Base-by-base conservation (phyloP, 441 rosid species). In the Macaranga tanarius region DNA sequence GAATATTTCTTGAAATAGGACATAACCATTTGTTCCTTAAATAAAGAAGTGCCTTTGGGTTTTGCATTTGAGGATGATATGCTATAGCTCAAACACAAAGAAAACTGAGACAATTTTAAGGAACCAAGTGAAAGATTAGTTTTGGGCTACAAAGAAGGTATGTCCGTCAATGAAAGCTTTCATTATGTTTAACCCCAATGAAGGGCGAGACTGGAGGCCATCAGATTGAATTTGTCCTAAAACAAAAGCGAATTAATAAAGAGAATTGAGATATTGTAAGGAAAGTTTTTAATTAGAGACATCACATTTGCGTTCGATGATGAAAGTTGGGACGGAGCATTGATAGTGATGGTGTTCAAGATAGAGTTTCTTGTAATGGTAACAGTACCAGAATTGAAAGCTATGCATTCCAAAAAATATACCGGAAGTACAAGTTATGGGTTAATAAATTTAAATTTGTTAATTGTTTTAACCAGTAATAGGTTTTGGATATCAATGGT, bases 161-260 rank as follows among this genome's bases (percentile, higher is more conserved):
- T 92, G 97, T 13, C 97, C 96, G 45, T 90, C 90, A 63, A 88
- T 82, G 19, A 95, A 71, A 11, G 92, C 84, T 65, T 86, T 82
- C 10, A 96, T 95, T 62, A 95, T 85, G 74, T 95, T 95, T 59
- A 92, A 74, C 23, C 88, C 95, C 12, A 76, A 65, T 0, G 88
- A 79, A 2, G 90, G 92, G 22, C 86, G 86, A 6, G 89, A 80
- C 42, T 92, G 16, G 97, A 89, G 2, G 92, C 86, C 79, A 90
- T 88, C 20, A 94, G 79, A 78, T 89, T 89, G 69, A 86, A 84
- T 7, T 89, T 91, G 56, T 79, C 76, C 0, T 97, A 96, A 61
- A 90, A 69, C 2, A 94, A 64, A 38, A 94, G 80, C 4, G 92
- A 82, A 34, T 84, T 79, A 19, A 94, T 86, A 28, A 94, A 62